These are phyloP conservation scores for Escovopsis sp. DNA, from an alignment of 2,329 filamentous ascomycete species.

Conservation along the genomic window DNA sequence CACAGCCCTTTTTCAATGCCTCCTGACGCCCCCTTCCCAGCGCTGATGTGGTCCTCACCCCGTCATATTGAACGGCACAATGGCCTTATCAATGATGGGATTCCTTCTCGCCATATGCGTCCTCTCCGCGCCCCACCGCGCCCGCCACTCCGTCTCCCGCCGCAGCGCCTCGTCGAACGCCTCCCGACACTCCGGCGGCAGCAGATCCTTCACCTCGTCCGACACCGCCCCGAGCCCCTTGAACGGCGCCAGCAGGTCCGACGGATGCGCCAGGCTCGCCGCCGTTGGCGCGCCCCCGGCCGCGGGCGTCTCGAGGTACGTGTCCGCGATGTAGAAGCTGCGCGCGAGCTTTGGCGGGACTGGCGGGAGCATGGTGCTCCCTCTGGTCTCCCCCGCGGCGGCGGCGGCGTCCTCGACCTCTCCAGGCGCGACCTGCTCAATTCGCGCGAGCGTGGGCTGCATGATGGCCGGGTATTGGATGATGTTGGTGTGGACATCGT, in stretches of 20 bases:
- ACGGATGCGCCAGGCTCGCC: constrained; percentile 27
- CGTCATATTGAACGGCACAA: constrained; percentile 41
- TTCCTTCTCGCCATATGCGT: constrained; percentile 34
- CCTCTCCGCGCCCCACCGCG: constrained; percentile 55
- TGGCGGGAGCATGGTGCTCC: constrained; percentile 27
- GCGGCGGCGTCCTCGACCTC: constrained; percentile 10
- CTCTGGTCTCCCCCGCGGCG: constrained; percentile 8
- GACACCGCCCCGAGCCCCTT: constrained; percentile 48
- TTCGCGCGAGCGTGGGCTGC: constrained; percentile 76
- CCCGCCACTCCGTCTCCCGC: constrained; percentile 57
- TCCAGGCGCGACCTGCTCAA: constrained; percentile 51
- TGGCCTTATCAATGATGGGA: constrained; percentile 47
- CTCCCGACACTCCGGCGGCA: constrained; percentile 54
- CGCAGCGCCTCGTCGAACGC: constrained; percentile 55
- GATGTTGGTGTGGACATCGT: constrained; percentile 85
- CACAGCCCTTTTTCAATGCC: too few relatives aligned
- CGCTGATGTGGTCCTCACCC: constrained; percentile 8
- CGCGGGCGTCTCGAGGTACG: constrained; percentile 35
- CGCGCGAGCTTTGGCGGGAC: constrained; percentile 34
- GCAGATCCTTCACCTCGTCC: constrained; percentile 47
- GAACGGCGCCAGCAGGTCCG: constrained; percentile 35
- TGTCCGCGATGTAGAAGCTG: constrained; percentile 42
- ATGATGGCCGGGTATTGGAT: constrained; percentile 79
- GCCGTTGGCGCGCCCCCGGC: constrained; percentile 29
- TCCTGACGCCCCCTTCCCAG: neutral